Evolutionary conservation across 495 filamentous ascomycete genomes (phyloP).

Genomic region (Trichodelitschia bisporula): DNA sequence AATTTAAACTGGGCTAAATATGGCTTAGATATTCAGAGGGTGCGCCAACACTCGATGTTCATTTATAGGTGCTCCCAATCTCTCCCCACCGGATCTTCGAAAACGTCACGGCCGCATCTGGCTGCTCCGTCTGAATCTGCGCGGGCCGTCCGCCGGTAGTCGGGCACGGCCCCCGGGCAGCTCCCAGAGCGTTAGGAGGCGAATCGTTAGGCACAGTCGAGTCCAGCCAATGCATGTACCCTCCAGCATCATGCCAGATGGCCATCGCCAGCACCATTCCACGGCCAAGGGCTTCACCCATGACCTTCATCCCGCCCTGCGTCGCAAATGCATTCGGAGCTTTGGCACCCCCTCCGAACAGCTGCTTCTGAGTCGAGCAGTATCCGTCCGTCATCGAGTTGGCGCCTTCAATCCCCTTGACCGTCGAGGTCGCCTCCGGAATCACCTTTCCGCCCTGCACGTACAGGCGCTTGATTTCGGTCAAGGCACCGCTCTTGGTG

Average conservation of each 20-base stretch:
- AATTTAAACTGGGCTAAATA: no score
- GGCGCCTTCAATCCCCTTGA: conserved; percentile 23
- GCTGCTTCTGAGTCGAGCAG: conserved; percentile 27
- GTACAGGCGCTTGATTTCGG: conserved; percentile 35
- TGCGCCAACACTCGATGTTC: no score
- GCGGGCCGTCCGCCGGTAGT: conserved; percentile 30
- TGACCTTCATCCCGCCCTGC: conserved; percentile 33
- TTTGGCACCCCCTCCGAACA: conserved; percentile 35
- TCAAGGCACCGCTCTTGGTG: conserved; percentile 25
- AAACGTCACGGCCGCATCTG: conserved; percentile 34
- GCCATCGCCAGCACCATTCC: conserved; percentile 60
- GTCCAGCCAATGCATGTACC: conserved; percentile 74
- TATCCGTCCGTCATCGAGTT: conserved; percentile 34
- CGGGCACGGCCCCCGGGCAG: conserved; percentile 23
- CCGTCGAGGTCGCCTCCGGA: conserved; percentile 27
- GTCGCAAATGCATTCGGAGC: conserved; percentile 19
- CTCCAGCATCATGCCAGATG: conserved; percentile 53
- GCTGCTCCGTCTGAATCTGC: conserved; percentile 28
- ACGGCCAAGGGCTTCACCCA: conserved; percentile 27
- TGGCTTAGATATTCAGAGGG: no score
- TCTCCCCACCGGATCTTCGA: conserved; percentile 45
- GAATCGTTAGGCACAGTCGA: conserved; percentile 40
- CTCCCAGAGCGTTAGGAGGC: no score
- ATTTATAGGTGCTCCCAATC: conserved; percentile 20
- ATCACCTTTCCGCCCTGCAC: conserved; percentile 34